phyloP scores from a whole-genome alignment of 2,329 filamentous ascomycete genomes.

The Fusarium tuaranense region DNA sequence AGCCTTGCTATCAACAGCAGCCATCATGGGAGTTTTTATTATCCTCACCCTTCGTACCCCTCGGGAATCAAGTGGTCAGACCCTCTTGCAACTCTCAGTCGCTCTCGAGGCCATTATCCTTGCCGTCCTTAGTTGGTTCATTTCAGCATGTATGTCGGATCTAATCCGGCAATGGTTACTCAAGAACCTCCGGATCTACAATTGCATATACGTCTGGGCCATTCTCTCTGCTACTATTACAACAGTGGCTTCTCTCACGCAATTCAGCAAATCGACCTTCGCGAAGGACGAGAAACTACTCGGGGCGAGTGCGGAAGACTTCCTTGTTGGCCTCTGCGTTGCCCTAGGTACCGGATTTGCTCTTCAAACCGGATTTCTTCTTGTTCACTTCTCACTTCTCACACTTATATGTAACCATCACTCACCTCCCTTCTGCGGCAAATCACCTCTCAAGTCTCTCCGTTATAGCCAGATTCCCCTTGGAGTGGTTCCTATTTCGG shows the following conservation, averaged over 20 bases:
- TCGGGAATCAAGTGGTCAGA: conserved; percentile 35
- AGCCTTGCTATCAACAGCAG: conserved; percentile 37
- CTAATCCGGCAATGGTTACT: conserved; percentile 38
- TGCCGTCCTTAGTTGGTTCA: conserved; percentile 42
- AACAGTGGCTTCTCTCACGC: conserved; percentile 59
- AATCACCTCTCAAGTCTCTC: conserved; percentile 59
- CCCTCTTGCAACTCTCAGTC: conserved; percentile 42
- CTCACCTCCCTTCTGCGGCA: conserved; percentile 39
- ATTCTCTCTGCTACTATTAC: conserved; percentile 59
- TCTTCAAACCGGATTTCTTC: conserved; percentile 62
- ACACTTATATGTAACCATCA: conserved; percentile 35
- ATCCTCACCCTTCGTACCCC: conserved; percentile 35
- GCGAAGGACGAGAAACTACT: conserved; percentile 21
- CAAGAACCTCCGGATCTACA: conserved; percentile 38
- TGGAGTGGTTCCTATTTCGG: conserved; percentile 46
- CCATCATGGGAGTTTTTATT: conserved; percentile 34
- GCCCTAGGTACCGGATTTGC: conserved; percentile 59
- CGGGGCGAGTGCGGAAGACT: conserved; percentile 39
- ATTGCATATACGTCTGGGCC: conserved; percentile 49
- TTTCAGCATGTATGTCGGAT: conserved; percentile 48
- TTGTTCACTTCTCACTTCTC: conserved; percentile 51
- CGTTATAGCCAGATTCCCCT: conserved; percentile 61
- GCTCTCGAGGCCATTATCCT: conserved; percentile 45
- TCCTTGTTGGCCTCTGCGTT: conserved; percentile 59
- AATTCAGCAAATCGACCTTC: conserved; percentile 45